Percentiles rank a stretch among this genome's conserved stretches.
phyloP scores from a whole-genome alignment of 371 early-diverging fungal genomes.

The Choanephora cucurbitarum region DNA sequence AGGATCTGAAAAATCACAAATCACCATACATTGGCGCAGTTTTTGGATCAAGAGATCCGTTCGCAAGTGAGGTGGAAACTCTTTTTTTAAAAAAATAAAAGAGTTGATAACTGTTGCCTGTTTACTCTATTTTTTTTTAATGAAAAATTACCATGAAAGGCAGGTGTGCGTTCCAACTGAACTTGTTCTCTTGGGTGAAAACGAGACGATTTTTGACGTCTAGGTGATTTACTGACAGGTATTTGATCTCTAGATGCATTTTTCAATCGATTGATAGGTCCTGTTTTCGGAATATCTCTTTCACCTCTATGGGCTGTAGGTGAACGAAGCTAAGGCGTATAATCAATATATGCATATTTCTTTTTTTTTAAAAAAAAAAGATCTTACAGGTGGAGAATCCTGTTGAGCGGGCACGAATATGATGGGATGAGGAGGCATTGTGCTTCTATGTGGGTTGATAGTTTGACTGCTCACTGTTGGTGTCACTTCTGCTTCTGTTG shows the following conservation, averaged over 20 bases:
- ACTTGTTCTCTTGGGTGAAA: slow-evolving; percentile 78
- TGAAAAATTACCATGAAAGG: slow-evolving; percentile 64
- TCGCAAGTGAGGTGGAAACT: slow-evolving; percentile 69
- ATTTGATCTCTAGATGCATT: slow-evolving; percentile 77
- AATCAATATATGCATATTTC: too few relatives aligned
- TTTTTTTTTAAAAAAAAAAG: background rate
- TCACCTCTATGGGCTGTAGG: background rate
- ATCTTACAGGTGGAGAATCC: background rate
- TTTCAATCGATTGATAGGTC: slow-evolving; percentile 44
- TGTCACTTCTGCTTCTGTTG: too few relatives aligned
- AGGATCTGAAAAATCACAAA: slow-evolving; percentile 94
- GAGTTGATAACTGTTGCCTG: too few relatives aligned
- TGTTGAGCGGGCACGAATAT: background rate
- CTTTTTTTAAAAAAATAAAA: slow-evolving; percentile 35
- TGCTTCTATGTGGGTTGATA: too few relatives aligned
- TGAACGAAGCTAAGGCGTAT: background rate
- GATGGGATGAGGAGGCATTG: background rate
- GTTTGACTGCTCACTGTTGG: too few relatives aligned
- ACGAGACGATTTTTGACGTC: slow-evolving; percentile 82
- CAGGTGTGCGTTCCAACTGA: slow-evolving; percentile 75
- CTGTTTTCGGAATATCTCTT: background rate
- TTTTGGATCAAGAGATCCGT: slow-evolving; percentile 86
- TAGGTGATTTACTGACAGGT: slow-evolving; percentile 79
- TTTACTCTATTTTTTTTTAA: background rate
- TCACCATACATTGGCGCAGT: slow-evolving; percentile 82